A percentile compares a stretch with the other conserved stretches of the same genome.
These are phyloP conservation scores for Cryphonectria radicalis DNA, from an alignment of 2,329 filamentous ascomycete species.

Conservation along the genomic window DNA sequence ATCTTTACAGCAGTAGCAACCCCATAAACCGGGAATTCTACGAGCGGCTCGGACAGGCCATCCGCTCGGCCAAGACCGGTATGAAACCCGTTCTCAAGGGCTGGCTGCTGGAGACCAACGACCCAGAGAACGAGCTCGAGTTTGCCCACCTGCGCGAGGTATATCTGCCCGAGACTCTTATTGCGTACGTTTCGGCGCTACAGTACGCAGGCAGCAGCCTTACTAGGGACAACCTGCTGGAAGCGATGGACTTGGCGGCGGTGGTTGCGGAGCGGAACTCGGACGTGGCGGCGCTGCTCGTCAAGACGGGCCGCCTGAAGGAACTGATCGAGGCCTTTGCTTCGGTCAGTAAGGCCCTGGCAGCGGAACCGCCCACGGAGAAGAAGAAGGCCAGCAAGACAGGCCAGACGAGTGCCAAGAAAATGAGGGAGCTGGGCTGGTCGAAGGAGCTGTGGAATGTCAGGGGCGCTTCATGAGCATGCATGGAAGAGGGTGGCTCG, in stretches of 20 bases:
- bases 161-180: slow-evolving; percentile 83
- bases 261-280: slow-evolving; percentile 73
- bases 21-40: slow-evolving; percentile 54
- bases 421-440: slow-evolving; percentile 65
- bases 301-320: slow-evolving; percentile 68
- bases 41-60: slow-evolving; percentile 55
- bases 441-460: slow-evolving; percentile 66
- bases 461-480: slow-evolving; percentile 41
- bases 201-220: slow-evolving; percentile 78
- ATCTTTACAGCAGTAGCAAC: slow-evolving; percentile 38
- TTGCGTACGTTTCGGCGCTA: slow-evolving; percentile 81
- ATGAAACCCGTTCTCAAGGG: slow-evolving; percentile 66
- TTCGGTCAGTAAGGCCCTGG: slow-evolving; percentile 73
- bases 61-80: slow-evolving; percentile 58
- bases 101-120: slow-evolving; percentile 62
- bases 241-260: slow-evolving; percentile 85
- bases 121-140: slow-evolving; percentile 67
- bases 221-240: slow-evolving; percentile 75
- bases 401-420: slow-evolving; percentile 57
- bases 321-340: slow-evolving; percentile 80
- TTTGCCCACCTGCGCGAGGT: slow-evolving; percentile 69
- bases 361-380: slow-evolving; percentile 56
- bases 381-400: slow-evolving; percentile 47
- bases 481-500: background rate
- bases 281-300: slow-evolving; percentile 67